Conservation (phyloP, 148 eudicot genomes). For the Camellia sinensis region DNA sequence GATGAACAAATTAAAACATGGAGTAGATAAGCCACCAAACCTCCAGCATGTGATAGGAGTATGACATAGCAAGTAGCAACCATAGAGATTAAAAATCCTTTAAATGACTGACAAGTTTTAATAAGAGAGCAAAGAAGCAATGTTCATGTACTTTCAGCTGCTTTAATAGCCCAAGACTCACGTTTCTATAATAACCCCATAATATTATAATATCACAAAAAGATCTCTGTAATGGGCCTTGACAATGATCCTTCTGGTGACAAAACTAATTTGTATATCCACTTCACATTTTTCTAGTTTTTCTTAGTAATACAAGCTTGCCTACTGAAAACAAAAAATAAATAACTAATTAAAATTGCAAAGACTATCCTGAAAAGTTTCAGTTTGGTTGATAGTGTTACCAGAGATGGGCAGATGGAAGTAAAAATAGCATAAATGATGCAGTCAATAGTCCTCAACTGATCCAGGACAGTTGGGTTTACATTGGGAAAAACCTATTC, state of each 20-base stretch:
- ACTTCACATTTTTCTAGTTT: background rate
- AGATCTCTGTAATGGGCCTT: too few relatives aligned
- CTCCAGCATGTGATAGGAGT: background rate
- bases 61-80: background rate
- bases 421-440: constrained; percentile 90
- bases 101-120: background rate
- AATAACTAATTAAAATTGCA: too few relatives aligned
- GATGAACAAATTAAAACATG: background rate
- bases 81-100: background rate
- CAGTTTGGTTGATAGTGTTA: constrained; percentile 24
- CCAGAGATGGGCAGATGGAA: constrained; percentile 95
- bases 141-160: background rate
- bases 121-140: background rate
- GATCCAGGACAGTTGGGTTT: constrained; percentile 73
- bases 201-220: too few relatives aligned
- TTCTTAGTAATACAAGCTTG: background rate
- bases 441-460: constrained; percentile 75
- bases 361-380: too few relatives aligned
- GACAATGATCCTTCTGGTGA: too few relatives aligned
- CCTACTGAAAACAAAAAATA: too few relatives aligned
- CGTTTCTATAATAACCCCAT: too few relatives aligned
- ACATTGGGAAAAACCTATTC: constrained; percentile 79
- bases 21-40: background rate
- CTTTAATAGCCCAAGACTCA: background rate
- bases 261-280: background rate